Base-by-base conservation (phyloP, 2,329 filamentous ascomycete genomes). In the Venturia oleaginea region DNA sequence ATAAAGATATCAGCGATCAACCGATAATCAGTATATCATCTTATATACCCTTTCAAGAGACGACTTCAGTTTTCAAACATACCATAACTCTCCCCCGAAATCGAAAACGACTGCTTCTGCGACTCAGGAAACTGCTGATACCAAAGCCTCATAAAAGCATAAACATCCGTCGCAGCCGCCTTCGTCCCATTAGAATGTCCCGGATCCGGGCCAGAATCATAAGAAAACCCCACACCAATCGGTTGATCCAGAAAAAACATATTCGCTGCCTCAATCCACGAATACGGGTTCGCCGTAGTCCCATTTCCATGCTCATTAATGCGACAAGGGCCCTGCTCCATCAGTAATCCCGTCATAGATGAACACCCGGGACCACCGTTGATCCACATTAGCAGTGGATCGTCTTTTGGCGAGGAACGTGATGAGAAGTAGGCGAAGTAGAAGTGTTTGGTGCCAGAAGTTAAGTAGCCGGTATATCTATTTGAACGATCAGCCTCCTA, bases 231-330 rank as follows among this genome's bases (percentile, higher is more conserved):
- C 3, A 76, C 74, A 1, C 73, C 74, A 43, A 72, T 74, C 3
- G 75, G 75, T 59, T 76, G 74, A 59, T 76, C 75, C 17, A 77
- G 70, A 62, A 74, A 89, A 8, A 89, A 79, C 72, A 79, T 75
- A 64, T 79, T 79, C 46, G 75, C 74, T 61, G 86, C 78, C 65
- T 83, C 83, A 67, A 86, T 87, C 83, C 84, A 88, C 0, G 83
- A 83, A 76, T 80, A 85, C 3, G 82, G 79, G 68, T 86, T 88
- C 6, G 77, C 64, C 17, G 71, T 70, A 0, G 76, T 79, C 0
- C 74, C 75, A 66, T 83, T 84, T 0, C 80, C 81, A 66, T 85
- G 81, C 3, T 73, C 67, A 57, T 82, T 79, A 34, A 86, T 76
- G 10, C 69, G 72, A 69, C 85, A 87, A 1, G 84, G 84, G 1